Conservation (phyloP, 768 basidiomycete genomes). For the Collybia nuda region DNA sequence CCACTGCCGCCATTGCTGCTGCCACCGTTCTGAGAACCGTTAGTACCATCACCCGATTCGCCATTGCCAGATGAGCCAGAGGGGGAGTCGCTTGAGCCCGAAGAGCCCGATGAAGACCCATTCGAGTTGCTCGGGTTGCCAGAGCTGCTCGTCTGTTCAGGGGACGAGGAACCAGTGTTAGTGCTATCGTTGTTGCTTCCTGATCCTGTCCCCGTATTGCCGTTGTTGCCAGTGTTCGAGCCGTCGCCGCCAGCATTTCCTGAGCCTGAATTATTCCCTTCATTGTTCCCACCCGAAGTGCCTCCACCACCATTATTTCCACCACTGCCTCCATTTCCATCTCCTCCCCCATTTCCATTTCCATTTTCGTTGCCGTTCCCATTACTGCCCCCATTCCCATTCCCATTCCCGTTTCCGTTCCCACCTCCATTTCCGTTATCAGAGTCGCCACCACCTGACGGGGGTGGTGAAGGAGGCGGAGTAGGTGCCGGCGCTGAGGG, state of each 20-base stretch:
- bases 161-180: conserved; percentile 6
- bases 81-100: neutral
- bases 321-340: conserved; percentile 1
- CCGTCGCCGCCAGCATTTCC: conserved; percentile 4
- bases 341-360: conserved; percentile 6
- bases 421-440: conserved; percentile 8
- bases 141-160: neutral
- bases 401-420: conserved; percentile 9
- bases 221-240: neutral
- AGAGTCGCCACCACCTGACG: conserved; percentile 2
- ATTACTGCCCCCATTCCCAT: conserved; percentile 6
- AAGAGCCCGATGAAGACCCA: neutral
- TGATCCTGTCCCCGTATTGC: conserved; percentile 4
- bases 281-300: conserved; percentile 11
- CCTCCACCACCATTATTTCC: conserved; percentile 4
- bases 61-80: neutral
- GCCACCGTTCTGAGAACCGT: conserved; percentile 1
- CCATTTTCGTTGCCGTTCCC: conserved; percentile 7
- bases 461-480: conserved; percentile 10
- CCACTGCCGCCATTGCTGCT: neutral
- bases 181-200: conserved; percentile 2
- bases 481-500: conserved; percentile 9
- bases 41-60: neutral
- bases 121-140: neutral
- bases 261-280: conserved; percentile 7